phyloP scores from a whole-genome alignment of 176 grass and related monocot genomes.

The Avena atlantica region DNA sequence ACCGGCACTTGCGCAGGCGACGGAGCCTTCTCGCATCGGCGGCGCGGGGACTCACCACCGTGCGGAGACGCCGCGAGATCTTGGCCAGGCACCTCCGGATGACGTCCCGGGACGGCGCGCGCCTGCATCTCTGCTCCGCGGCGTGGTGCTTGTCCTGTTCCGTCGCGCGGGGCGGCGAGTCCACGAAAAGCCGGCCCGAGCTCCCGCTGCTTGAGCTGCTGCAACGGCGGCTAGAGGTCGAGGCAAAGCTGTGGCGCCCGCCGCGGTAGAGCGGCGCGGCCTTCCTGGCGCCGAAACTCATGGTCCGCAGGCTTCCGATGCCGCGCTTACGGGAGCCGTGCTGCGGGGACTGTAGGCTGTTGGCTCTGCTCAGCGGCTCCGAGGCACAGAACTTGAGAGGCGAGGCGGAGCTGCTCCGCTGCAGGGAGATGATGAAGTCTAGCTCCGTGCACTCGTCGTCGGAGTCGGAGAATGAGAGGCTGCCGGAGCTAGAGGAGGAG shows the following conservation, averaged over 20 bases:
- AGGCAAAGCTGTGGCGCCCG: slow-evolving; percentile 49
- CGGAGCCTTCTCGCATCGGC: slow-evolving; percentile 30
- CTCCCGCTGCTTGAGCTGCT: slow-evolving; percentile 46
- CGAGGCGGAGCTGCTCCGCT: slow-evolving; percentile 46
- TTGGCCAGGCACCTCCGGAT: slow-evolving; percentile 67
- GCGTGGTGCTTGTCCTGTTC: not conserved
- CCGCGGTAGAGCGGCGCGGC: slow-evolving; percentile 51
- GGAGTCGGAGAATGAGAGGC: not conserved
- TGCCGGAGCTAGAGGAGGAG: slow-evolving; percentile 43
- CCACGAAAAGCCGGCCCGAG: slow-evolving; percentile 50
- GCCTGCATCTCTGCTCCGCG: not conserved
- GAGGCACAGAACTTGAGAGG: slow-evolving; percentile 34
- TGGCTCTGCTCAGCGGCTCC: not conserved
- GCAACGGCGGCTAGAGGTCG: slow-evolving; percentile 18
- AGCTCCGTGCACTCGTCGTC: slow-evolving; percentile 41
- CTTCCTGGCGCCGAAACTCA: slow-evolving; percentile 56
- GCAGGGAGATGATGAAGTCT: slow-evolving; percentile 54
- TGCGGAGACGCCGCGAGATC: slow-evolving; percentile 59
- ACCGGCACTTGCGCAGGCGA: slow-evolving; percentile 50
- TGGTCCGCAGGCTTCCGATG: slow-evolving; percentile 35
- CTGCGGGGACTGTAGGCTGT: not conserved
- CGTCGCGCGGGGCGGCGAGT: not conserved
- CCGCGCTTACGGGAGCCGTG: not conserved
- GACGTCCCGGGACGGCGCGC: slow-evolving; percentile 35
- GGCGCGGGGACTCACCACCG: slow-evolving; percentile 1